Percentiles rank a stretch among this genome's conserved stretches.
Conservation (phyloP, 1,284 basidiomycete genomes). For the Ustanciosporium gigantosporum region DNA sequence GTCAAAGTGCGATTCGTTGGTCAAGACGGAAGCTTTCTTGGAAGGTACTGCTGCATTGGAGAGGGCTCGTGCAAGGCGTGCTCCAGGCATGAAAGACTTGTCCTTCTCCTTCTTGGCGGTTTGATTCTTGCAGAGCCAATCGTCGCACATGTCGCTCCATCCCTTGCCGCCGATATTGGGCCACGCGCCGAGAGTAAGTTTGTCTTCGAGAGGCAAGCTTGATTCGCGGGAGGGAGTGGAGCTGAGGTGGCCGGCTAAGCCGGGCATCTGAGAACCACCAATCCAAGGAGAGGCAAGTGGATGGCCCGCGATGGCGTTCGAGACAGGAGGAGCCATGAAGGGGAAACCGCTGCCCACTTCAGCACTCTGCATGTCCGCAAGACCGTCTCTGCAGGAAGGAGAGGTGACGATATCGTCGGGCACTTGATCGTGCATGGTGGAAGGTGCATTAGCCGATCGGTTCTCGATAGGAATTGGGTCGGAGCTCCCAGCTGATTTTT, state of each 20-base stretch:
- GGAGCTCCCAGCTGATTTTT: slow-evolving; percentile 20
- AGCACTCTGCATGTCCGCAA: too few species aligned
- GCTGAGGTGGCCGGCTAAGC: neutral
- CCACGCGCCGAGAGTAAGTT: slow-evolving; percentile 3
- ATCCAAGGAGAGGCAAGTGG: slow-evolving; percentile 28
- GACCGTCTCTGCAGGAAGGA: neutral
- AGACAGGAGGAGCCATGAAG: slow-evolving; percentile 9
- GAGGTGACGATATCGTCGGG: neutral
- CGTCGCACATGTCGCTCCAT: slow-evolving; percentile 62
- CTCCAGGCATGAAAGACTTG: slow-evolving; percentile 25
- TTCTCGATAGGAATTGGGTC: neutral
- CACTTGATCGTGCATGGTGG: neutral
- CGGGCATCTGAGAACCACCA: slow-evolving; percentile 19
- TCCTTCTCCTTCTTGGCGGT: slow-evolving; percentile 17
- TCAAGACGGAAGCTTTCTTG: slow-evolving; percentile 4
- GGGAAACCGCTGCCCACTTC: slow-evolving; percentile 5
- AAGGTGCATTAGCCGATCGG: neutral
- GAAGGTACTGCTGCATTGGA: slow-evolving; percentile 10
- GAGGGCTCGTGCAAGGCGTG: slow-evolving; percentile 24
- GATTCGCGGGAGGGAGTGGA: slow-evolving; percentile 1
- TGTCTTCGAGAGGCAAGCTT: slow-evolving; percentile 9
- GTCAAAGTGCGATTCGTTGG: slow-evolving; percentile 2
- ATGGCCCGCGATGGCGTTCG: slow-evolving; percentile 12
- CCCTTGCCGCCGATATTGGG: slow-evolving; percentile 45
- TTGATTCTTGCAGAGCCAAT: slow-evolving; percentile 60